A percentile compares a stretch with the other conserved stretches of the same genome.
Evolutionary conservation across 2,329 filamentous ascomycete species (phyloP).

Genomic region (Ceratocystis diversiconidia): DNA sequence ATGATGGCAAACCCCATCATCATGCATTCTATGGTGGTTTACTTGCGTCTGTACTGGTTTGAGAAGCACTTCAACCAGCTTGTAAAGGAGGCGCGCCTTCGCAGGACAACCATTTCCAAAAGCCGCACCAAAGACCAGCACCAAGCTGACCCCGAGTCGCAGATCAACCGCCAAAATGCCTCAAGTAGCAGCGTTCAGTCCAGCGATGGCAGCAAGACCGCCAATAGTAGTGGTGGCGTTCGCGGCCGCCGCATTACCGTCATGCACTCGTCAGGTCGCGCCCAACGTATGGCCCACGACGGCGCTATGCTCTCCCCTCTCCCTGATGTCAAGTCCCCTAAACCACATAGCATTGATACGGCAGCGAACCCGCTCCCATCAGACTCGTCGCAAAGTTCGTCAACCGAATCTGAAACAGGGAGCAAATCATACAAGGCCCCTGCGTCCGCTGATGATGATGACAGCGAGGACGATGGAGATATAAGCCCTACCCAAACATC

Average conservation of each 20-base stretch:
- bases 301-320: constrained; percentile 28
- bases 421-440: constrained; percentile 10
- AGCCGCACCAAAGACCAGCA: constrained; percentile 27
- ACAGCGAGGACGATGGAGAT: constrained; percentile 1
- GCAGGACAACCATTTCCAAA: constrained; percentile 51
- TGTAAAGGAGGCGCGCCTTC: constrained; percentile 54
- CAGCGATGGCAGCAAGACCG: background rate
- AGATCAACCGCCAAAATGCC: constrained; percentile 18
- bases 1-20: constrained; percentile 72
- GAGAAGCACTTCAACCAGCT: constrained; percentile 87
- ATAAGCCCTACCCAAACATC: constrained; percentile 9
- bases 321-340: constrained; percentile 21
- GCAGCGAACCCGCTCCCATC: constrained; percentile 19
- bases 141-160: constrained; percentile 22
- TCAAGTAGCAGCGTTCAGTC: constrained; percentile 7
- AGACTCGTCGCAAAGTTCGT: constrained; percentile 8
- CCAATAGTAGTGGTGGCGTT: constrained; percentile 36
- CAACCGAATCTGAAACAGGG: constrained; percentile 8
- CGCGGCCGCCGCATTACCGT: constrained; percentile 52
- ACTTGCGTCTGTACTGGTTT: constrained; percentile 92
- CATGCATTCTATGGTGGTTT: constrained; percentile 74
- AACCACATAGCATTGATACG: constrained; percentile 28
- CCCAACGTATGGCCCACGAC: constrained; percentile 47
- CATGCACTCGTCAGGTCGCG: constrained; percentile 41
- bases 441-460: constrained; percentile 4